Evolutionary conservation across 139 green algal genomes (phyloP).

Genomic region (Spirogloea muscicola): DNA sequence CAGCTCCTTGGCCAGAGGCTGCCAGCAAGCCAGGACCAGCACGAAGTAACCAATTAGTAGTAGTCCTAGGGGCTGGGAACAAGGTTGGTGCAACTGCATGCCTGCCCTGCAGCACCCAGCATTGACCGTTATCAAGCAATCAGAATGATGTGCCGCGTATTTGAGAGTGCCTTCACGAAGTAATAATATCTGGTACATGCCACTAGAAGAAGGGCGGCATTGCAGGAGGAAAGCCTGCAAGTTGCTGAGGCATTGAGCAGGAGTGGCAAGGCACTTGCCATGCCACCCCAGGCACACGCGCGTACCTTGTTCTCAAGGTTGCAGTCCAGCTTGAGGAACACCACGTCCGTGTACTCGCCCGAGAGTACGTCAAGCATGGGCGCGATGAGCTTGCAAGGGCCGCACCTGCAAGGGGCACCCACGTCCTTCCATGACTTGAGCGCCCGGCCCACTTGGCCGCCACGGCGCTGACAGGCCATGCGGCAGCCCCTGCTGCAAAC

Average conservation of each 20-base stretch:
- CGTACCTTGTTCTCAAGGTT: conserved; percentile 44
- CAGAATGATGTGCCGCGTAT: too few species aligned
- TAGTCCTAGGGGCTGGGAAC: not conserved
- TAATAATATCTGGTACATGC: too few species aligned
- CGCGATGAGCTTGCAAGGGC: conserved; percentile 44
- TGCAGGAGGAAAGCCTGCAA: not conserved
- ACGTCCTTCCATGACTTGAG: too few species aligned
- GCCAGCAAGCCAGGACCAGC: too few species aligned
- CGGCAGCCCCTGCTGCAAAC: too few species aligned
- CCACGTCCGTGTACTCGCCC: conserved; percentile 37
- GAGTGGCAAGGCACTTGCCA: not conserved
- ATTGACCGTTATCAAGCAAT: too few species aligned
- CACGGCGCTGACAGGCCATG: too few species aligned
- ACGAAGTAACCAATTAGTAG: too few species aligned
- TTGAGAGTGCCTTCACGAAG: too few species aligned
- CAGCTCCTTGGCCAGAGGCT: conserved; percentile 33
- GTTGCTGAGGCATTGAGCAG: not conserved
- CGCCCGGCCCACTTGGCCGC: too few species aligned
- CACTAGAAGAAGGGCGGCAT: not conserved
- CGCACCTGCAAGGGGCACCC: conserved; percentile 46
- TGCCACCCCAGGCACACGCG: not conserved
- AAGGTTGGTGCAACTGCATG: too few species aligned
- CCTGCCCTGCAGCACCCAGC: too few species aligned
- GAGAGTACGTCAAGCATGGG: conserved; percentile 40
- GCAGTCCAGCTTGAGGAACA: conserved; percentile 48